Percentiles rank a stretch among this genome's conserved stretches.
phyloP scores from a whole-genome alignment of 768 basidiomycete genomes.

The Mrakia blollopis region DNA sequence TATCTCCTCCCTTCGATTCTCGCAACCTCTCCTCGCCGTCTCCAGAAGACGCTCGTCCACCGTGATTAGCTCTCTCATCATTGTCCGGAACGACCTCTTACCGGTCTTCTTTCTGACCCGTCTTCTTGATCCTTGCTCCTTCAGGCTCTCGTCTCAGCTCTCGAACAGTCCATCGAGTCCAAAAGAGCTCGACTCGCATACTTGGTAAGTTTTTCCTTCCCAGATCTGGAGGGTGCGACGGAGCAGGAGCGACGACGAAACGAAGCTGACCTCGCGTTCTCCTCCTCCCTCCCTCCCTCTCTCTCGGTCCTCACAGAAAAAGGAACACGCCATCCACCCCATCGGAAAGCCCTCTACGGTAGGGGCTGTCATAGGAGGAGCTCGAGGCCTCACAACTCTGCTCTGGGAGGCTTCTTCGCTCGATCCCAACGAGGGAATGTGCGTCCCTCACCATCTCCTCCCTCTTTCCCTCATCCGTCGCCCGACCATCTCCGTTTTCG shows the following conservation, averaged over 20 bases:
- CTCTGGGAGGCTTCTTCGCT: conserved; percentile 98
- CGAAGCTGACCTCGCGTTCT: background rate
- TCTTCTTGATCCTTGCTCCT: background rate
- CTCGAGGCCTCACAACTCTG: conserved; percentile 61
- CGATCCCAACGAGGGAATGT: conserved; percentile 62
- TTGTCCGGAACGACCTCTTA: background rate
- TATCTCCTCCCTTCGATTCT: background rate
- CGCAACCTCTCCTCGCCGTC: background rate
- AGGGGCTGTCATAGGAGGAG: background rate
- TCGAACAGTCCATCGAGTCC: background rate
- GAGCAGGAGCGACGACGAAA: background rate
- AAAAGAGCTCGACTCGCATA: background rate
- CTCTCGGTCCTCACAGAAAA: conserved; percentile 4
- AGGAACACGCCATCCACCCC: background rate
- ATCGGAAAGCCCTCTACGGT: background rate
- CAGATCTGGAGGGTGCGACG: background rate
- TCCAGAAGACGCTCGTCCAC: background rate
- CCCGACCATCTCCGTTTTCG: no score
- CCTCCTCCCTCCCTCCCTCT: background rate
- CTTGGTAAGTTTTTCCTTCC: background rate
- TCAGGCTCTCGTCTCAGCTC: background rate
- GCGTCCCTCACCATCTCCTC: background rate
- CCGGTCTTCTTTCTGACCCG: background rate
- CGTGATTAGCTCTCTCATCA: background rate
- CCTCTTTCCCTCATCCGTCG: background rate